A percentile compares a stretch with the other conserved stretches of the same genome.
These are phyloP conservation scores for Groenewaldozyma auringiensis DNA, from an alignment of 1,139 yeast species.

Conservation along the genomic window DNA sequence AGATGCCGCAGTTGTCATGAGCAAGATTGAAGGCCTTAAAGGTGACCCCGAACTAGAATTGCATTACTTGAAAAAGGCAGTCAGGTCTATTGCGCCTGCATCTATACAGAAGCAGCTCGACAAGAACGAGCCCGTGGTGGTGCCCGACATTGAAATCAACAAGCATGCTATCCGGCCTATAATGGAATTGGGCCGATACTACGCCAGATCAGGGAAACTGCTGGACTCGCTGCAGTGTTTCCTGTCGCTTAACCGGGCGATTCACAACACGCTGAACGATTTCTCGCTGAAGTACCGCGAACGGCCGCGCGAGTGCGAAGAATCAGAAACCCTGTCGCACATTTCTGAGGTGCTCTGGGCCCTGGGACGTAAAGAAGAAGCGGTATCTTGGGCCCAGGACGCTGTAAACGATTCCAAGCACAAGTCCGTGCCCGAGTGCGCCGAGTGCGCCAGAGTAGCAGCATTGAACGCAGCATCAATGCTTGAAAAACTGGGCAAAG, in stretches of 20 bases:
- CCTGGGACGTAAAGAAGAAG: constrained; percentile 44
- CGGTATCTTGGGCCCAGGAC: constrained; percentile 59
- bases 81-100: constrained; percentile 1
- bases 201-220: constrained; percentile 20
- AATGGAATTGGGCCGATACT: constrained; percentile 29
- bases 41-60: not conserved
- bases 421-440: constrained; percentile 33
- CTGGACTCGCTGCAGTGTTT: constrained; percentile 28
- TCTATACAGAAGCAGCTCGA: not conserved
- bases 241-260: constrained; percentile 26
- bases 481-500: constrained; percentile 33
- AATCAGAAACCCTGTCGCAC: constrained; percentile 46
- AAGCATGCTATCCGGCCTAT: constrained; percentile 10
- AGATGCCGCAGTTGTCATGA: not conserved
- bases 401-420: constrained; percentile 34
- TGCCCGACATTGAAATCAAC: not conserved
- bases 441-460: constrained; percentile 36
- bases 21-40: not conserved
- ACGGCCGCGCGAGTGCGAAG: constrained; percentile 18
- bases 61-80: not conserved
- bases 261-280: constrained; percentile 13
- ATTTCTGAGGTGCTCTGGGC: constrained; percentile 62
- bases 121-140: not conserved
- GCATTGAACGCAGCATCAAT: constrained; percentile 34
- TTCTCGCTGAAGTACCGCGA: constrained; percentile 11